phyloP scores from a whole-genome alignment of 345 rosid species.

The Pelargonium nanum region DNA sequence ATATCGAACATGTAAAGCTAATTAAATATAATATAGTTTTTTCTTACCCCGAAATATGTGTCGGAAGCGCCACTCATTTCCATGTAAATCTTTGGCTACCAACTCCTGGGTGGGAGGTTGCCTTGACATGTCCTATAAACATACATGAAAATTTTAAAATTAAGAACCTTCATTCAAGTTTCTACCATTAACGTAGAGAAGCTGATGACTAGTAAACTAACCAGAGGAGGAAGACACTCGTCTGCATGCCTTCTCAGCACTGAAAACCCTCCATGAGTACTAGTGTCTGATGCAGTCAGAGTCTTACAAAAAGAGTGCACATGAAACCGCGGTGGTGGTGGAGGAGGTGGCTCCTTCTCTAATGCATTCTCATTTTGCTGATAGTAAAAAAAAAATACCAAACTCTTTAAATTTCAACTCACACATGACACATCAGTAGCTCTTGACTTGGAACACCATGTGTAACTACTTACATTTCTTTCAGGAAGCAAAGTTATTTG shows the following conservation, averaged over 20 bases:
- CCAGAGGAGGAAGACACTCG: constrained; percentile 57
- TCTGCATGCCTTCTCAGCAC: constrained; percentile 54
- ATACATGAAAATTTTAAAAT: not conserved
- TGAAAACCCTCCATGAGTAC: constrained; percentile 65
- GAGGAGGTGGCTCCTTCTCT: constrained; percentile 21
- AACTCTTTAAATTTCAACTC: not conserved
- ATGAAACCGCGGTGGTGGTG: constrained; percentile 22
- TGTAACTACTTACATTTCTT: constrained; percentile 14
- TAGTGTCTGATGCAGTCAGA: constrained; percentile 55
- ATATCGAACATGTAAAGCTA: too few relatives aligned
- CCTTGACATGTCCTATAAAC: constrained; percentile 44
- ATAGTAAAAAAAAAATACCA: not conserved
- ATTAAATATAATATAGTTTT: too few relatives aligned
- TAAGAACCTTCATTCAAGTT: not conserved
- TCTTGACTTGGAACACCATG: not conserved
- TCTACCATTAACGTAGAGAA: not conserved
- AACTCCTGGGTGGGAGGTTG: constrained; percentile 64
- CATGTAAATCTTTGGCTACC: constrained; percentile 55
- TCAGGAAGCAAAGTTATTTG: constrained; percentile 40
- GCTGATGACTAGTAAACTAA: constrained; percentile 8
- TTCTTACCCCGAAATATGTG: constrained; percentile 46
- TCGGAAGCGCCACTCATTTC: constrained; percentile 47
- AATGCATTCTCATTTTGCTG: constrained; percentile 29
- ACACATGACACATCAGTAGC: not conserved
- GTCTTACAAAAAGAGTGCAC: constrained; percentile 45